A percentile compares a stretch with the other conserved stretches of the same genome.
Conservation (phyloP, 2,329 filamentous ascomycete species). For the Cladosporium sp. region DNA sequence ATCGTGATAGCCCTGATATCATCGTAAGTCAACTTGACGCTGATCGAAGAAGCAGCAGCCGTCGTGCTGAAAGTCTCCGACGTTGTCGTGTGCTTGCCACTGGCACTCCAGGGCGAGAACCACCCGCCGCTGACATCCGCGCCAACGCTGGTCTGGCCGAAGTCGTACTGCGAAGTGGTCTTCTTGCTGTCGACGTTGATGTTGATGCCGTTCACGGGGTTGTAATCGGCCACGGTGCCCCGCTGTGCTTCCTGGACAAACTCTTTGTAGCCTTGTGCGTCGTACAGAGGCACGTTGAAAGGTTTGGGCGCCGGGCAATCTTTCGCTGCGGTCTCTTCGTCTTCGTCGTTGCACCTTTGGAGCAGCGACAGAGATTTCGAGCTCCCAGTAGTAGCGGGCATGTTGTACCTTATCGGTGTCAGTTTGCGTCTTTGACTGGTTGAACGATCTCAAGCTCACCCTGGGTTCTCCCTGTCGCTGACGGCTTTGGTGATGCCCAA, state of each 20-base stretch:
- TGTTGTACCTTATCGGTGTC: neutral
- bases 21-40: neutral
- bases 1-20: neutral
- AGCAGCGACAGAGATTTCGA: neutral
- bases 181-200: neutral
- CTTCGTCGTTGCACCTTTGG: neutral
- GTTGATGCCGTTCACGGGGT: neutral
- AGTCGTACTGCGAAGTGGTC: neutral
- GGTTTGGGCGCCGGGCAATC: neutral
- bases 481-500: neutral
- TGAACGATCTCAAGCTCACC: neutral
- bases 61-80: neutral
- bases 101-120: constrained; percentile 4
- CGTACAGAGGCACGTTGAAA: constrained; percentile 3
- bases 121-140: neutral
- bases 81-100: neutral
- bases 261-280: constrained; percentile 2
- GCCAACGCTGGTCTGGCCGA: constrained; percentile 2
- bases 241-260: constrained; percentile 3
- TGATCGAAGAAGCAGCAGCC: neutral
- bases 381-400: neutral
- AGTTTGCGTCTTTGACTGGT: neutral
- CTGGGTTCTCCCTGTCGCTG: neutral
- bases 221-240: neutral
- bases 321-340: neutral